These are phyloP conservation scores for Phialocephala subalpina DNA, from an alignment of 2,329 filamentous ascomycete species.

Conservation along the genomic window DNA sequence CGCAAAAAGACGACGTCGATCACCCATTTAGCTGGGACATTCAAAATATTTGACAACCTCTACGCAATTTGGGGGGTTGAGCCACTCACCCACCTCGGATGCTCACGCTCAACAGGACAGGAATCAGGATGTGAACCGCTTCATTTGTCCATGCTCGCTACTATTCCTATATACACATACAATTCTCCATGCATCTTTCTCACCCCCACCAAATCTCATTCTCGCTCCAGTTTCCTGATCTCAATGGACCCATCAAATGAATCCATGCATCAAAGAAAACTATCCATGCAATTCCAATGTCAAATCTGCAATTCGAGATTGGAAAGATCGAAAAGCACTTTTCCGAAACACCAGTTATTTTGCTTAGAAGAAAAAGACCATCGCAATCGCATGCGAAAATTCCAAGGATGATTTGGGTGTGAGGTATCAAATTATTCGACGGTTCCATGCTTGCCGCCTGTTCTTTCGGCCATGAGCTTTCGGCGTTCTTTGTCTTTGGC, in stretches of 20 bases:
- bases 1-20: too few relatives aligned
- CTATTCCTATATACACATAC: conserved; percentile 18
- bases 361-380: conserved; percentile 11
- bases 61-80: too few relatives aligned
- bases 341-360: conserved; percentile 26
- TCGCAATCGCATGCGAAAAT: not conserved
- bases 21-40: too few relatives aligned
- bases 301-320: not conserved
- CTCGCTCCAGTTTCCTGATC: conserved; percentile 16
- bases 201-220: not conserved
- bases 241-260: conserved; percentile 13
- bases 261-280: conserved; percentile 23
- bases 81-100: too few relatives aligned
- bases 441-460: conserved; percentile 43
- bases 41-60: too few relatives aligned
- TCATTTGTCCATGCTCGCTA: not conserved
- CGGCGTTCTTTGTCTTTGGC: conserved; percentile 73
- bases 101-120: too few relatives aligned
- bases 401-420: not conserved
- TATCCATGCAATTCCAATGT: conserved; percentile 9
- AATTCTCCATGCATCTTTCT: not conserved
- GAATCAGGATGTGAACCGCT: not conserved
- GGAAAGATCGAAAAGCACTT: conserved; percentile 24
- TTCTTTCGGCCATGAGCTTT: conserved; percentile 72
- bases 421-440: conserved; percentile 20